Evolutionary conservation across 441 rosid genomes (phyloP).

Genomic region (Populus hybrid): DNA sequence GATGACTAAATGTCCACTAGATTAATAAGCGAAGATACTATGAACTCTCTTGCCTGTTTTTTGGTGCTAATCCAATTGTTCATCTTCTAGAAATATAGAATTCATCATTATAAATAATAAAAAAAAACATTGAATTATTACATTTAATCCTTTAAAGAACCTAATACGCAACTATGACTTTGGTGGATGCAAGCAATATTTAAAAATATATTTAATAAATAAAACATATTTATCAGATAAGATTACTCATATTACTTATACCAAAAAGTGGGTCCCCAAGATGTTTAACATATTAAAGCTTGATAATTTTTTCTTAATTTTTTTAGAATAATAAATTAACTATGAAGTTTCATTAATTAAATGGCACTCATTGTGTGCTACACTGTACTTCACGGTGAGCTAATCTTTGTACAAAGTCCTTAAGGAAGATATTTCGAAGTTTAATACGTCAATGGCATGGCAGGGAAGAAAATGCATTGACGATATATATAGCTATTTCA

Average conservation of each 20-base stretch:
- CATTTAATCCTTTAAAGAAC: neutral
- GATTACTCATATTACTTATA: neutral
- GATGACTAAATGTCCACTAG: slow-evolving; percentile 3
- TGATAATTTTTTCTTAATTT: too few relatives aligned
- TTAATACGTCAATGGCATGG: too few relatives aligned
- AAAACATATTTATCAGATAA: neutral
- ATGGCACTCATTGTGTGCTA: neutral
- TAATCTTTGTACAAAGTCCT: too few relatives aligned
- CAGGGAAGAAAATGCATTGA: too few relatives aligned
- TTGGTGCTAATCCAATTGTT: slow-evolving; percentile 4
- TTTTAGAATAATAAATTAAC: neutral
- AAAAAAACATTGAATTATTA: neutral
- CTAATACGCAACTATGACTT: neutral
- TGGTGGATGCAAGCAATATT: neutral
- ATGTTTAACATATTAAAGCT: neutral
- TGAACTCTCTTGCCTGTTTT: neutral
- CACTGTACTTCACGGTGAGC: too few relatives aligned
- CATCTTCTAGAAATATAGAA: slow-evolving; percentile 18
- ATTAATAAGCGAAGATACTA: neutral
- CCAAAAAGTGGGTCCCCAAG: neutral
- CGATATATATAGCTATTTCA: too few relatives aligned
- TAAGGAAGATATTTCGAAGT: too few relatives aligned
- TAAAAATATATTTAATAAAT: neutral
- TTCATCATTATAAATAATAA: neutral
- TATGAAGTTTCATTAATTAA: neutral